Percentiles rank a stretch among this genome's conserved stretches.
These are phyloP conservation scores for Xylaria scruposa DNA, from an alignment of 495 filamentous ascomycete species.

Conservation along the genomic window DNA sequence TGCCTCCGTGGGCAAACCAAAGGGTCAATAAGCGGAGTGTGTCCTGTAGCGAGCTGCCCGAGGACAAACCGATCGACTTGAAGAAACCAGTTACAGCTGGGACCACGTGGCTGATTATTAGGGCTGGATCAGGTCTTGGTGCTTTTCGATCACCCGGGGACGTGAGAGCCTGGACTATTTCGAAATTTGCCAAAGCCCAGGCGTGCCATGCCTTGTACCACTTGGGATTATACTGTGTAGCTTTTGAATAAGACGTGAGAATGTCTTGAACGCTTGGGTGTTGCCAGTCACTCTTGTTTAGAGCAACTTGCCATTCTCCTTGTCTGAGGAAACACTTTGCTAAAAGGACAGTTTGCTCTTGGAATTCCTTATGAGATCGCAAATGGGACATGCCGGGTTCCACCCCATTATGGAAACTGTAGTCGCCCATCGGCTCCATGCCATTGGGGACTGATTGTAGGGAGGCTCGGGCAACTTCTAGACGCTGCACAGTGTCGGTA, in stretches of 20 bases:
- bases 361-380: slow-evolving; percentile 53
- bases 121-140: slow-evolving; percentile 61
- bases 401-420: slow-evolving; percentile 67
- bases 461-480: slow-evolving; percentile 61
- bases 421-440: slow-evolving; percentile 52
- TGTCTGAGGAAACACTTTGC: slow-evolving; percentile 95
- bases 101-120: slow-evolving; percentile 86
- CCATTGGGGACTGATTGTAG: slow-evolving; percentile 60
- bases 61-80: slow-evolving; percentile 89
- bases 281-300: slow-evolving; percentile 87
- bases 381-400: slow-evolving; percentile 51
- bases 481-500: slow-evolving; percentile 73
- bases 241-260: slow-evolving; percentile 83
- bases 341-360: slow-evolving; percentile 76
- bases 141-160: slow-evolving; percentile 65
- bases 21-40: slow-evolving; percentile 90
- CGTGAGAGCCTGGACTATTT: slow-evolving; percentile 85
- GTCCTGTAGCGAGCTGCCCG: slow-evolving; percentile 91
- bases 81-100: slow-evolving; percentile 95
- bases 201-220: slow-evolving; percentile 99
- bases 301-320: slow-evolving; percentile 89
- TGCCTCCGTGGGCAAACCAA: slow-evolving; percentile 94
- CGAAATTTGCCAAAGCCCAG: slow-evolving; percentile 99
- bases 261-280: slow-evolving; percentile 78
- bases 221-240: slow-evolving; percentile 86